Base-by-base conservation (phyloP, 2,329 filamentous ascomycete species). In the Aspergillus caelatus region DNA sequence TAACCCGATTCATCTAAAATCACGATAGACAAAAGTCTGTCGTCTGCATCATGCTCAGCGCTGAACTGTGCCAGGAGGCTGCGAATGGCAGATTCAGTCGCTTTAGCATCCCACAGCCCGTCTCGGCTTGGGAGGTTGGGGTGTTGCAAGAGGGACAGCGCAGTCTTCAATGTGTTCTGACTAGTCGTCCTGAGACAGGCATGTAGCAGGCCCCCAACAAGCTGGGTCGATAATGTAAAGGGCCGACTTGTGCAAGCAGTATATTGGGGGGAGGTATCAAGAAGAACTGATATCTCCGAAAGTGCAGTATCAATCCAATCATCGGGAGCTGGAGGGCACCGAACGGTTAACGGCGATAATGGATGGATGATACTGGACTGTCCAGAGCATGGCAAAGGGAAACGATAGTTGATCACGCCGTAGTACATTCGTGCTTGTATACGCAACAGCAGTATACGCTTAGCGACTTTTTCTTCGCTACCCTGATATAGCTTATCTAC, bases 131-230 rank as follows among this genome's bases (percentile, higher is more conserved):
- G 55, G 19, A 70, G 41, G 8, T 28, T 48, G 1, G 68, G 59
- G 30, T 67, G 60, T n/a, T 63, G 62, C 57, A 73, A 62, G 1
- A 74, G 59, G 1, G 59, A 59, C 0, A 71, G 57, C 2, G 67
- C 65, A 4, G n/a, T 56, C 16, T 65, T 41, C 9, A 69, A 30
- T 2, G 62, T 68, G 11, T 36, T 10, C 19, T 21, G 56, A 53
- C 62, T 55, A 1, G 36, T 66, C 0, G 69, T 68, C 45, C 72
- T 74, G 11, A 72, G 52, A 55, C 69, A 68, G n/a, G 71, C 61
- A 23, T 68, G 71, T 43, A 71, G 72, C 8, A 73, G 57, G 1
- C 64, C 59, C 2, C 66, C 68, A n/a, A 73, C 65, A 21, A 73
- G 55, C 14, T 73, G 66, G 8, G 69, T 69, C 5, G 67, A 68